Percentiles rank a stretch among this genome's conserved stretches.
These are phyloP conservation scores for Colletotrichum godetiae DNA, from an alignment of 2,329 filamentous ascomycete genomes.

Conservation along the genomic window DNA sequence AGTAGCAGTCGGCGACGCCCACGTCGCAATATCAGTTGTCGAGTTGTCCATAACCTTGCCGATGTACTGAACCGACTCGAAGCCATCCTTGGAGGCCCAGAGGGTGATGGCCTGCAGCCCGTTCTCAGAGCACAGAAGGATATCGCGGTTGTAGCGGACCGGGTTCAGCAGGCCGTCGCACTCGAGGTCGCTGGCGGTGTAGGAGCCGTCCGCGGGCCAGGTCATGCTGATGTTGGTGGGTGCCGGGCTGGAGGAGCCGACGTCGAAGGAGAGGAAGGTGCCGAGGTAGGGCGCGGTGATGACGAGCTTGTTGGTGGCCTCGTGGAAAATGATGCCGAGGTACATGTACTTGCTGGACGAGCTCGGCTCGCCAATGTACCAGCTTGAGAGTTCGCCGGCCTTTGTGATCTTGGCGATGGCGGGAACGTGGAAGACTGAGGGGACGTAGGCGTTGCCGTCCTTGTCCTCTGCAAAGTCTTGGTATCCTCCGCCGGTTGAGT, in stretches of 20 bases:
- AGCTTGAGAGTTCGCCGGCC: neutral
- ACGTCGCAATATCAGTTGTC: neutral
- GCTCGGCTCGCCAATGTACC: constrained; percentile 10
- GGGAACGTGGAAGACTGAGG: neutral
- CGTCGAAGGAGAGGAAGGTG: neutral
- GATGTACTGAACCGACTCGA: neutral
- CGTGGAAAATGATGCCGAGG: neutral
- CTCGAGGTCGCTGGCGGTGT: neutral
- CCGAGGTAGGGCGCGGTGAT: neutral
- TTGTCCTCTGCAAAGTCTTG: neutral
- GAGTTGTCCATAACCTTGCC: neutral
- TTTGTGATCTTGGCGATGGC: neutral
- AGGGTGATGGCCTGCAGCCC: neutral
- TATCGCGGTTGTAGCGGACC: neutral
- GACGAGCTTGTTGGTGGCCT: constrained; percentile 5
- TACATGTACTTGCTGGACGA: constrained; percentile 8
- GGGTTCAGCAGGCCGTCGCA: neutral
- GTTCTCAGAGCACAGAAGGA: neutral
- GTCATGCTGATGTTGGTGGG: neutral
- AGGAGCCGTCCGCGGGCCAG: neutral
- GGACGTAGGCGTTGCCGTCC: neutral
- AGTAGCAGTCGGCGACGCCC: neutral
- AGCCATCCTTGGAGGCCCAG: neutral
- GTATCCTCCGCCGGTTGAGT: neutral
- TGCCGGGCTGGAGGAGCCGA: neutral